These are phyloP conservation scores for Carallia pectinifolia DNA, from an alignment of 345 rosid genomes.

Conservation along the genomic window DNA sequence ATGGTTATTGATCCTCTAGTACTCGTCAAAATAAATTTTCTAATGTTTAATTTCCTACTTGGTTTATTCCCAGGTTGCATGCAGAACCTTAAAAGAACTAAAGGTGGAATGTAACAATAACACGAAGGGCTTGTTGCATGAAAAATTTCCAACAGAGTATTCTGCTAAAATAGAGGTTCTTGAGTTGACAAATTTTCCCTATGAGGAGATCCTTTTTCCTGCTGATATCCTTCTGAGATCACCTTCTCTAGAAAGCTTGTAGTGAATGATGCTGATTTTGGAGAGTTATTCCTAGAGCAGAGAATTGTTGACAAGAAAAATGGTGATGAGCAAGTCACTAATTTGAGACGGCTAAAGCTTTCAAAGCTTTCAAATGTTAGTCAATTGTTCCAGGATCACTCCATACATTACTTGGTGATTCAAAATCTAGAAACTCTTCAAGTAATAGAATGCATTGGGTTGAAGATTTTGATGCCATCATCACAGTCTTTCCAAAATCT, in stretches of 20 bases:
- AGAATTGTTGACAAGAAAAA: too few relatives aligned
- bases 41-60: background rate
- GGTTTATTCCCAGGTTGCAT: slow-evolving; percentile 1
- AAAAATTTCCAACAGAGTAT: background rate
- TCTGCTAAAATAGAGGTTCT: background rate
- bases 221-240: background rate
- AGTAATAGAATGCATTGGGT: background rate
- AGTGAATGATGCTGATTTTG: too few relatives aligned
- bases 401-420: background rate
- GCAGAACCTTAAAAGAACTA: background rate
- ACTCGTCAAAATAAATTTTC: background rate
- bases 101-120: slow-evolving; percentile 6
- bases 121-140: background rate
- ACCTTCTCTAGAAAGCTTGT: too few relatives aligned
- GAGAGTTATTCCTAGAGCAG: too few relatives aligned
- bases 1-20: too few relatives aligned
- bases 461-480: slow-evolving; percentile 16
- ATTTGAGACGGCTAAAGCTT: too few relatives aligned
- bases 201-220: background rate
- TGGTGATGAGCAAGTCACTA: too few relatives aligned
- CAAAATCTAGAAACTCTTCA: slow-evolving; percentile 6
- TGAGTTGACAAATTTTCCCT: background rate
- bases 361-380: too few relatives aligned
- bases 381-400: too few relatives aligned
- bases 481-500: slow-evolving; percentile 14